phyloP scores from a whole-genome alignment of 169 alveolate genomes.

The Cryptosporidium bovis region DNA sequence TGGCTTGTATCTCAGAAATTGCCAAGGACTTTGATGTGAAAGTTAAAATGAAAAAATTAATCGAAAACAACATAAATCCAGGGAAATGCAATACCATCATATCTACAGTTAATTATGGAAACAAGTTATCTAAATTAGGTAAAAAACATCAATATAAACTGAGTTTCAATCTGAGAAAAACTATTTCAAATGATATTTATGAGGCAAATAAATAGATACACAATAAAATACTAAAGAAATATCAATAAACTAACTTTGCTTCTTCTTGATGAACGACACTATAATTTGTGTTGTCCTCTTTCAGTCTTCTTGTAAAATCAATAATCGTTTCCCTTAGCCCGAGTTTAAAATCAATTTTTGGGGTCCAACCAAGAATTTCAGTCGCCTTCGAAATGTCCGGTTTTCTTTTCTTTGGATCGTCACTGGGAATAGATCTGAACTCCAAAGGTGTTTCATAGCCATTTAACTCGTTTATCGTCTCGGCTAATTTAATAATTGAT shows the following conservation, averaged over 20 bases:
- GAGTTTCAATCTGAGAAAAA: background rate
- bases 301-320: slow-evolving; percentile 73
- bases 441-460: slow-evolving; percentile 29
- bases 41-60: background rate
- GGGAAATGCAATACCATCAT: too few species aligned
- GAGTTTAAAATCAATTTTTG: slow-evolving; percentile 74
- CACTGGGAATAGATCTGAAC: slow-evolving; percentile 76
- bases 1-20: background rate
- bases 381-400: slow-evolving; percentile 81
- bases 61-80: slow-evolving; percentile 3
- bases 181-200: too few species aligned
- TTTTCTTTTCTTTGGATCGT: slow-evolving; percentile 80
- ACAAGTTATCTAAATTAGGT: too few species aligned
- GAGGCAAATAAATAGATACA: background rate
- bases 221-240: background rate
- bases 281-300: background rate
- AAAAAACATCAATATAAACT: background rate
- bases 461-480: slow-evolving; percentile 76
- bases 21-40: background rate
- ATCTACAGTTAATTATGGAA: too few species aligned
- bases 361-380: slow-evolving; percentile 77
- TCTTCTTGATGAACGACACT: slow-evolving; percentile 20
- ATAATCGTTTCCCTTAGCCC: slow-evolving; percentile 77
- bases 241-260: slow-evolving; percentile 16
- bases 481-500: slow-evolving; percentile 82